Evolutionary conservation across 1,284 basidiomycete genomes (phyloP).

Genomic region (Microbotryum lychnidis-dioicae): DNA sequence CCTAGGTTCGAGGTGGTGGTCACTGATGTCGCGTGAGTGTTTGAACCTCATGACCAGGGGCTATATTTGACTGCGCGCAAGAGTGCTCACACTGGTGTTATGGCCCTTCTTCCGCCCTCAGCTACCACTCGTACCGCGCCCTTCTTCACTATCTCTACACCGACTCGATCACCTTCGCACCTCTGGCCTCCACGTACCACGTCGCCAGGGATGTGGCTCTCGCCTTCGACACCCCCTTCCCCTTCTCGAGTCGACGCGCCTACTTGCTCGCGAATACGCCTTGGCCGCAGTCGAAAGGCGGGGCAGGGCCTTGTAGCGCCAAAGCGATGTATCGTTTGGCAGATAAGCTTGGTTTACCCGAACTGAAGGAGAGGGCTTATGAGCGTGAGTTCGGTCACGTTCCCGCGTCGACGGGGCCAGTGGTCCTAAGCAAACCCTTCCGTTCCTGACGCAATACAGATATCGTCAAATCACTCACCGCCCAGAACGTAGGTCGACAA

Average conservation of each 20-base stretch:
- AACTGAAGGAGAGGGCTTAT: conserved; percentile 35
- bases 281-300: neutral
- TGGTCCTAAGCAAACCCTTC: too few species aligned
- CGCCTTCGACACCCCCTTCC: conserved; percentile 7
- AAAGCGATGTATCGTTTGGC: conserved; percentile 37
- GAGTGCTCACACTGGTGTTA: conserved; percentile 15
- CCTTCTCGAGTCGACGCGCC: conserved; percentile 19
- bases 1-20: conserved; percentile 27
- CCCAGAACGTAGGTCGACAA: conserved; percentile 26
- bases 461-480: conserved; percentile 29
- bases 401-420: too few species aligned
- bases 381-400: conserved; percentile 12
- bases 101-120: conserved; percentile 20
- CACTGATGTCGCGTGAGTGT: conserved; percentile 24
- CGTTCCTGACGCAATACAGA: neutral
- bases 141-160: conserved; percentile 42
- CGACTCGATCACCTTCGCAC: conserved; percentile 37
- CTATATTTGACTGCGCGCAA: neutral
- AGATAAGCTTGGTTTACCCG: conserved; percentile 35
- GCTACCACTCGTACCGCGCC: conserved; percentile 40
- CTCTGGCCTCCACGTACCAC: conserved; percentile 35
- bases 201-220: conserved; percentile 29
- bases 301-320: conserved; percentile 17
- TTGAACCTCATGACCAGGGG: too few species aligned
- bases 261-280: conserved; percentile 21